Evolutionary conservation across 495 filamentous ascomycete genomes (phyloP), one percentile per base, ranked within the genome.

Genomic region (Neurospora sp.): DNA sequence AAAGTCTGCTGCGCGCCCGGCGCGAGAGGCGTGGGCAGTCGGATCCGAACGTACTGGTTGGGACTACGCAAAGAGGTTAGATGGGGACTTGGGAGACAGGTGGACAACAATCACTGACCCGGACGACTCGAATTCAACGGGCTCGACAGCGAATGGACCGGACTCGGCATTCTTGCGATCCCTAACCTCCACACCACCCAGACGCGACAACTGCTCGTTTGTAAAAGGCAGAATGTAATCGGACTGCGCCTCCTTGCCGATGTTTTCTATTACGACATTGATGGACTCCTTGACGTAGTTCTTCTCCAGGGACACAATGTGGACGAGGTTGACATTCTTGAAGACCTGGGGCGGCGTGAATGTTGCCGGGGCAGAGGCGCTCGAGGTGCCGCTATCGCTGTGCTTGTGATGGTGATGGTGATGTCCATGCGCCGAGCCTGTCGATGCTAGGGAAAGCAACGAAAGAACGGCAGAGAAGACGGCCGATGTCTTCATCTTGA

Each of bases 191-290:
- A 99, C 81, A 40, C 91, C 93, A 75, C 94, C 96, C 66, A 98
- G 80, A 72, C 87, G 90, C 69, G 87, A 87, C 77, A 96, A 86
- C 76, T 92, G 86, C 69, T 91, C 88, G 68, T 87, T 86, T 68
- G 90, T 89, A 83, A 98, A 95, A 4, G 94, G 91, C 41, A 98
- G 78, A 81, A 90, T 97, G 87, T 98, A 98, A 80, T 94, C 91
- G 82, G 87, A 86, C 79, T 98, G 96, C 11, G 93, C 87, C 69
- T 89, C 82, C 35, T 81, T 82, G 44, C 87, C 89, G 75, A 91
- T 84, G 82, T 99, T 99, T 87, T 99, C 93, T 69, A 98, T 90
- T 38, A 97, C 86, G 10, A 97, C 92, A 84, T 98, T 98, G 87
- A 97, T 89, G 14, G 88, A 91, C 80, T 98, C 94, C 76, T 93